Evolutionary conservation across 371 early-diverging fungal genomes (phyloP).

Genomic region (Syncephalastrum sp.): DNA sequence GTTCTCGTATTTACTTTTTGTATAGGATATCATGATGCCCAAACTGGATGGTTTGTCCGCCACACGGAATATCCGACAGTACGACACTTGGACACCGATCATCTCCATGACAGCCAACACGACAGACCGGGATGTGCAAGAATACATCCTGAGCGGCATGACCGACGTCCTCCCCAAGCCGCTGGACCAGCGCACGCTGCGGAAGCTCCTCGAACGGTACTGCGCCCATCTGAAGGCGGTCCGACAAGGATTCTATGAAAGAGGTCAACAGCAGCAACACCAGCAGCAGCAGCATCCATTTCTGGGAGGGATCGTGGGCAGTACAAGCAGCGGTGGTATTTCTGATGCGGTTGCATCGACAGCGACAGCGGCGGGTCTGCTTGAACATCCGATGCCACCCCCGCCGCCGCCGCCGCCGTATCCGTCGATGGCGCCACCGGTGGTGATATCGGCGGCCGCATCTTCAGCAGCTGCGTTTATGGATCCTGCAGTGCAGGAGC

Average conservation of each 20-base stretch:
- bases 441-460: neutral
- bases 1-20: neutral
- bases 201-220: conserved; percentile 49
- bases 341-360: neutral
- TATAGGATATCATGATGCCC: conserved; percentile 76
- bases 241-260: conserved; percentile 8
- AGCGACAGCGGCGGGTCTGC: no score
- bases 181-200: conserved; percentile 45
- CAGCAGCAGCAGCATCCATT: no score
- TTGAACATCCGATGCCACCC: no score
- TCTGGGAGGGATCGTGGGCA: no score
- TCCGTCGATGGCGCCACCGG: conserved; percentile 1
- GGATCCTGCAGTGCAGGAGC: no score
- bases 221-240: conserved; percentile 47
- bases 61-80: conserved; percentile 70
- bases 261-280: no score
- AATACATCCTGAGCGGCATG: conserved; percentile 75
- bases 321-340: no score
- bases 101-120: conserved; percentile 78
- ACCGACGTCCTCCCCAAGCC: conserved; percentile 82
- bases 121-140: conserved; percentile 61
- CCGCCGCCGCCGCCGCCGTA: no score
- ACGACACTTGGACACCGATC: conserved; percentile 73
- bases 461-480: no score
- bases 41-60: conserved; percentile 74